These are phyloP conservation scores for Epichloe uncinata DNA, from an alignment of 2,329 filamentous ascomycete species.

Conservation along the genomic window DNA sequence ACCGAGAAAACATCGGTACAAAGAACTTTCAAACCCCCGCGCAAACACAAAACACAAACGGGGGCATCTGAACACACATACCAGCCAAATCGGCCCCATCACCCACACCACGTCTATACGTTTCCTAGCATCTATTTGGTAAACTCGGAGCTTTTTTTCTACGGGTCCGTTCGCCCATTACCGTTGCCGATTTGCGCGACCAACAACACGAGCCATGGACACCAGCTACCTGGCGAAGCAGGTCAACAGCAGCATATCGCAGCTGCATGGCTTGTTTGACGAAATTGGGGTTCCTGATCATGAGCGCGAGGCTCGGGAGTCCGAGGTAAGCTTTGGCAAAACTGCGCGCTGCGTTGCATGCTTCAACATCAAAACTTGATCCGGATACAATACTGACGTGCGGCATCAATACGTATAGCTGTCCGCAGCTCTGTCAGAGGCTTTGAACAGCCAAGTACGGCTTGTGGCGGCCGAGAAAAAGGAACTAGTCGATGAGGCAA, in stretches of 20 bases:
- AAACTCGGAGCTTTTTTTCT: neutral
- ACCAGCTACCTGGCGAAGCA: constrained; percentile 88
- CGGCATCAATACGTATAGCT: constrained; percentile 39
- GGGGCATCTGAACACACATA: neutral
- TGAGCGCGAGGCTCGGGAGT: constrained; percentile 80
- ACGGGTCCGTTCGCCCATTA: neutral
- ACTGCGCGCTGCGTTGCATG: neutral
- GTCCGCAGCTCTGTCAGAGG: constrained; percentile 82
- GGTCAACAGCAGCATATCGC: constrained; percentile 84
- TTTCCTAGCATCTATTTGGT: neutral
- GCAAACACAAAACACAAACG: neutral
- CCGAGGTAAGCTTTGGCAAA: constrained; percentile 49
- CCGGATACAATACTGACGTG: neutral
- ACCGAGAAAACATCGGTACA: neutral
- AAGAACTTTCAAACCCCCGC: neutral
- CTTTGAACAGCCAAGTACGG: constrained; percentile 78
- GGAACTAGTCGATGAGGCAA: constrained; percentile 77
- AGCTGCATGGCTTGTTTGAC: constrained; percentile 90
- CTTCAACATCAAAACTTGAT: no score
- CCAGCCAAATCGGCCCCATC: neutral
- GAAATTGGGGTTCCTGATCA: constrained; percentile 92
- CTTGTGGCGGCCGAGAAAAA: constrained; percentile 81
- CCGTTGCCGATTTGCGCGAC: neutral
- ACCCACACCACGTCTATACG: neutral
- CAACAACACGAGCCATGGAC: constrained; percentile 46